These are phyloP conservation scores for Oryza meridionalis DNA, from an alignment of 176 grass and related monocot species.

Conservation along the genomic window DNA sequence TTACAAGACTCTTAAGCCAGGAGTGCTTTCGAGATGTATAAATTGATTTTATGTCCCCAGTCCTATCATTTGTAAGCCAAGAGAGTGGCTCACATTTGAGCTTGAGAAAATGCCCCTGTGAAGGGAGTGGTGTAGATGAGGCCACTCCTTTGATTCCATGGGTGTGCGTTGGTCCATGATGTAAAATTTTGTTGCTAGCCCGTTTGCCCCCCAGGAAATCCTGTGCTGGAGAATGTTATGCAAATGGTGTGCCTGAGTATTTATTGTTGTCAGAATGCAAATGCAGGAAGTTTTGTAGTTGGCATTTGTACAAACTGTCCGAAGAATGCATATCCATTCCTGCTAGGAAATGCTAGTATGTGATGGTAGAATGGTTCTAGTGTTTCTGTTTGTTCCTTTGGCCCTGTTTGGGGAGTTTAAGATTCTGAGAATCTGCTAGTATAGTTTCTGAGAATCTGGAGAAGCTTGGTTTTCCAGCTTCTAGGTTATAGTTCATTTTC, in stretches of 20 bases:
- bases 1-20: constrained; percentile 22
- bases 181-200: constrained; percentile 43
- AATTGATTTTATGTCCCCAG: constrained; percentile 24
- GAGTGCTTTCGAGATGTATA: constrained; percentile 49
- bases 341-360: not conserved
- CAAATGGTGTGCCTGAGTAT: constrained; percentile 24
- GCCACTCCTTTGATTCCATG: constrained; percentile 27
- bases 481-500: too few relatives aligned
- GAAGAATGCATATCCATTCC: not conserved
- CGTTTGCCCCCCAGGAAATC: constrained; percentile 16
- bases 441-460: too few relatives aligned
- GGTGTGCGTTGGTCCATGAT: constrained; percentile 30
- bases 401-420: too few relatives aligned
- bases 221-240: constrained; percentile 13
- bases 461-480: too few relatives aligned
- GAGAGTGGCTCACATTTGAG: constrained; percentile 53
- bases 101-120: constrained; percentile 33
- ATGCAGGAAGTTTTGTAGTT: constrained; percentile 42
- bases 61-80: constrained; percentile 47
- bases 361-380: constrained; percentile 12
- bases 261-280: not conserved
- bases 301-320: not conserved
- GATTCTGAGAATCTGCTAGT: too few relatives aligned
- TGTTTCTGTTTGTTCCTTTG: constrained; percentile 22
- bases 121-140: constrained; percentile 43